Conservation (phyloP, 148 eudicot species). For the Euryodendron excelsum region DNA sequence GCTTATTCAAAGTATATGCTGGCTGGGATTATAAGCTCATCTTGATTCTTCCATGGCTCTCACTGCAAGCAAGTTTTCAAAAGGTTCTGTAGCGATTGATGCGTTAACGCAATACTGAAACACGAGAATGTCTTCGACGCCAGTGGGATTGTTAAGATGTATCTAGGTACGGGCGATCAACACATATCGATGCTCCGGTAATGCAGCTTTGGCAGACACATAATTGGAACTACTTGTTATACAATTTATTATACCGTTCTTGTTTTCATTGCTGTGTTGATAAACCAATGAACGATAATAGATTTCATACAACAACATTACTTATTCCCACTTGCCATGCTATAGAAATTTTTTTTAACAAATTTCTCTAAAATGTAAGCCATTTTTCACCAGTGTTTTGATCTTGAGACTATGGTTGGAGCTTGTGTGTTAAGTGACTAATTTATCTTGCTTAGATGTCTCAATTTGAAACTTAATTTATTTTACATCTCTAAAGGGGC, state of each 20-base stretch:
- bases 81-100: conserved; percentile 9
- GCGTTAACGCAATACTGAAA: conserved; percentile 6
- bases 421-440: background rate
- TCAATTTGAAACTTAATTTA: background rate
- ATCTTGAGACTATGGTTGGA: background rate
- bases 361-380: background rate
- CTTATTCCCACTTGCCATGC: background rate
- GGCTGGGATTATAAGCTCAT: conserved; percentile 9
- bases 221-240: background rate
- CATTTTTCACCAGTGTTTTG: background rate
- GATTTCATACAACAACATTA: background rate
- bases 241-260: background rate
- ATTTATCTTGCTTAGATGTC: background rate
- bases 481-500: background rate
- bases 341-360: background rate
- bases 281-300: background rate
- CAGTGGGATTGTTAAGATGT: background rate
- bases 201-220: background rate
- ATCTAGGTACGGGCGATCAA: conserved; percentile 10
- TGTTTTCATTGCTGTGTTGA: background rate
- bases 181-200: background rate
- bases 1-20: conserved; percentile 10
- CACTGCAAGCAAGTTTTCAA: conserved; percentile 14
- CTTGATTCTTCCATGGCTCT: conserved; percentile 19
- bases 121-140: background rate